Base-by-base conservation (phyloP, 768 basidiomycete species). In the Suillus alpinus region DNA sequence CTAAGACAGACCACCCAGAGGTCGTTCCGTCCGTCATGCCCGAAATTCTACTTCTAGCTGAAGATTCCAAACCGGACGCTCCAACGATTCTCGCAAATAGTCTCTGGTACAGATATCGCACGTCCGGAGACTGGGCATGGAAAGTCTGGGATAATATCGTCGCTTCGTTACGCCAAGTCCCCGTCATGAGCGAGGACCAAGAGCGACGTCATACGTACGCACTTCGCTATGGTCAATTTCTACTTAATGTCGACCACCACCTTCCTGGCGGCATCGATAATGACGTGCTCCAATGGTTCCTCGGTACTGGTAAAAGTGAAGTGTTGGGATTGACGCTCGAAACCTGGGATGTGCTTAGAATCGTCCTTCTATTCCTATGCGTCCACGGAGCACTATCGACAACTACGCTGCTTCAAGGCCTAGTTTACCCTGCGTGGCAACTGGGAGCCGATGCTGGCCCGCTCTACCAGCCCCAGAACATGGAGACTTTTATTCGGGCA, bases 141-240 rank as follows among this genome's bases (percentile, higher is more conserved):
- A 88, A 87, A 66, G 88, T 89, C 20, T 93, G 91, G 91, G 90
- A 92, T 69, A 92, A 90, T 66, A 85, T 87, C 1, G 79, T 94
- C 47, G 84, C 88, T 6, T 87, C 86, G 56, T 76, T 94, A 47
- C 88, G 86, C 46, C 87, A 89, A 69, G 79, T 90, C 47, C 84
- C 87, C 6, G 71, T 73, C 47, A 82, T 88, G 78, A 80, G 80
- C 16, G 66, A 77, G 4, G 85, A 86, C 59, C 60, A 69, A 7
- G 69, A 72, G 57, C 78, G 74, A 29, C 82, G 83, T 26, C 77
- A 79, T 55, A 74, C 76, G 39, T 84, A 83, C 62, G 86, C 87
- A 3, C 65, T 88, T 34, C 81, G 85, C 55, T 94, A 92, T 67
- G 88, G 84, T 5, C 75, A 75, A 14, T 92, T 94, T 67, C 76